Conservation (phyloP, 139 green algal genomes). For the Chlorella sorokiniana region DNA sequence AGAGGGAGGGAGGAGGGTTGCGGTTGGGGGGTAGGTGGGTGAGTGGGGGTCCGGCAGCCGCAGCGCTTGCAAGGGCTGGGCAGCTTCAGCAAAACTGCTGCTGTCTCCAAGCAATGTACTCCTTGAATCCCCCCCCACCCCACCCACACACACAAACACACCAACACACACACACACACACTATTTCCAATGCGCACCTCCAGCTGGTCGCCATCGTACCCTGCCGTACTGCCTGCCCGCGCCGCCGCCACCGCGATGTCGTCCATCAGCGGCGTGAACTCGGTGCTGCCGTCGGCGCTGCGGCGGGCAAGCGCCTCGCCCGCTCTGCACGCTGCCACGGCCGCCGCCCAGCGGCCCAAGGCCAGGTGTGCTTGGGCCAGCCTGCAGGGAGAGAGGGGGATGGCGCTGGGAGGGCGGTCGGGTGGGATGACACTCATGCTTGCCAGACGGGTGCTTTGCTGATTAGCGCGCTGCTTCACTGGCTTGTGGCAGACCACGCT, state of each 20-base stretch:
- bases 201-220: conserved; percentile 58
- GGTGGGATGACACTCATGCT: background rate
- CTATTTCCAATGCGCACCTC: conserved; percentile 43
- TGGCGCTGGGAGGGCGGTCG: background rate
- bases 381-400: background rate
- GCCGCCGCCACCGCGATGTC: conserved; percentile 50
- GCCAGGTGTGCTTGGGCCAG: conserved; percentile 50
- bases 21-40: no score
- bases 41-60: no score
- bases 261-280: conserved; percentile 63
- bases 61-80: background rate
- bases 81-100: background rate
- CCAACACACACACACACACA: background rate
- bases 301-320: conserved; percentile 30
- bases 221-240: conserved; percentile 43
- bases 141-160: background rate
- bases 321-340: conserved; percentile 33
- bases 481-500: no score
- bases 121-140: background rate
- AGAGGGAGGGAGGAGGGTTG: background rate
- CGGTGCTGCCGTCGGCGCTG: conserved; percentile 20
- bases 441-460: no score
- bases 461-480: no score
- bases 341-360: conserved; percentile 28
- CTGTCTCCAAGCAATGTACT: background rate